phyloP scores from a whole-genome alignment of 2,329 filamentous ascomycete genomes.

The Penicillium olsonii region DNA sequence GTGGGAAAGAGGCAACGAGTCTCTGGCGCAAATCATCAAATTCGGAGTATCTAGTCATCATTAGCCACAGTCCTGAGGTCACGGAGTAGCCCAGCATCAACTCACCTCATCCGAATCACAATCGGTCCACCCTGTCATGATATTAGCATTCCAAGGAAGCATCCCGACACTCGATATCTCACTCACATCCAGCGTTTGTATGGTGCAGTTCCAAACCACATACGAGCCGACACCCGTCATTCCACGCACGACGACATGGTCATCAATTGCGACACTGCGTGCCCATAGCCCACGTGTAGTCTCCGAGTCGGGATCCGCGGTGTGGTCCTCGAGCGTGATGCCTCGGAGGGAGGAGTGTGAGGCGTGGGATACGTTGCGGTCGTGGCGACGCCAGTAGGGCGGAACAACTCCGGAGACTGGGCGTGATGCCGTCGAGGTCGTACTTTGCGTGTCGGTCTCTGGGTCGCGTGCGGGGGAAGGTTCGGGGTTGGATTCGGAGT shows the following conservation, averaged over 20 bases:
- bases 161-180: not conserved
- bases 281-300: slow-evolving; percentile 64
- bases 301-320: slow-evolving; percentile 57
- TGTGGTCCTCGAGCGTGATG: slow-evolving; percentile 67
- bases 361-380: slow-evolving; percentile 41
- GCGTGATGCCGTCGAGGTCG: slow-evolving; percentile 15
- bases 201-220: slow-evolving; percentile 88
- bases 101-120: slow-evolving; percentile 60
- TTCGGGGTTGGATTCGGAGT: slow-evolving; percentile 22
- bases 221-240: slow-evolving; percentile 74
- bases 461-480: slow-evolving; percentile 4
- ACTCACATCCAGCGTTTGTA: slow-evolving; percentile 80
- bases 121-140: slow-evolving; percentile 55
- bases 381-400: slow-evolving; percentile 49
- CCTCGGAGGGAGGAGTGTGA: slow-evolving; percentile 42
- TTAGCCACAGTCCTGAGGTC: not conserved
- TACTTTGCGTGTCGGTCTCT: slow-evolving; percentile 11
- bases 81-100: not conserved
- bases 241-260: slow-evolving; percentile 63
- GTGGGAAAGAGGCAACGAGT: slow-evolving; percentile 78
- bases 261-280: slow-evolving; percentile 61
- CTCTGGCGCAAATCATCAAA: slow-evolving; percentile 79
- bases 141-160: slow-evolving; percentile 1
- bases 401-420: slow-evolving; percentile 40
- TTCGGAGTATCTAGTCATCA: slow-evolving; percentile 72